A percentile compares a stretch with the other conserved stretches of the same genome.
phyloP scores from a whole-genome alignment of 306 rosid genomes.

The Cicer bijugum region DNA sequence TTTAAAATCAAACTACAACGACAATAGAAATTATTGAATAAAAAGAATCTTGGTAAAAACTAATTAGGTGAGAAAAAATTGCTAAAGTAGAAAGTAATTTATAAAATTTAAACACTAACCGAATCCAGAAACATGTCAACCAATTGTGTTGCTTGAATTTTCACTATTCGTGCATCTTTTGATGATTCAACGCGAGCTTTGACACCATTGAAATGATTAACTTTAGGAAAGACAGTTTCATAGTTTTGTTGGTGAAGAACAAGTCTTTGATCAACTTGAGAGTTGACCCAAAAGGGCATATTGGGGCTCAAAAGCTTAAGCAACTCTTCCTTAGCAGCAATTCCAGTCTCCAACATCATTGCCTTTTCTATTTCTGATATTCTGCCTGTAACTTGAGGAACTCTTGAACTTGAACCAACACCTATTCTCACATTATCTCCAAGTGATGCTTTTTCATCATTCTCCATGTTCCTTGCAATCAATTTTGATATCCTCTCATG shows the following conservation, averaged over 20 bases:
- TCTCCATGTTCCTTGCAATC: background rate
- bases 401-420: slow-evolving; percentile 16
- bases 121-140: slow-evolving; percentile 60
- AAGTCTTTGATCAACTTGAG: slow-evolving; percentile 38
- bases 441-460: slow-evolving; percentile 14
- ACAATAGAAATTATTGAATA: too few species aligned
- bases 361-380: too few species aligned
- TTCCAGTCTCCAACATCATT: slow-evolving; percentile 50
- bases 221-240: slow-evolving; percentile 46
- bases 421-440: background rate
- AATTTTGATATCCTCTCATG: background rate
- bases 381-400: background rate
- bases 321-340: slow-evolving; percentile 56
- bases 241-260: slow-evolving; percentile 55
- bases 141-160: slow-evolving; percentile 48
- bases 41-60: too few species aligned
- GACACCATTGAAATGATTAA: slow-evolving; percentile 43
- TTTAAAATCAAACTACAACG: too few species aligned
- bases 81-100: background rate
- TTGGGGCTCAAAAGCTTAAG: slow-evolving; percentile 44
- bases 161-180: slow-evolving; percentile 57
- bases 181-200: slow-evolving; percentile 59
- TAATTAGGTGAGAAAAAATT: too few species aligned
- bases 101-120: slow-evolving; percentile 40
- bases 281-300: slow-evolving; percentile 63